These are phyloP conservation scores for Isatis tinctoria DNA, from an alignment of 345 rosid genomes.

Conservation along the genomic window DNA sequence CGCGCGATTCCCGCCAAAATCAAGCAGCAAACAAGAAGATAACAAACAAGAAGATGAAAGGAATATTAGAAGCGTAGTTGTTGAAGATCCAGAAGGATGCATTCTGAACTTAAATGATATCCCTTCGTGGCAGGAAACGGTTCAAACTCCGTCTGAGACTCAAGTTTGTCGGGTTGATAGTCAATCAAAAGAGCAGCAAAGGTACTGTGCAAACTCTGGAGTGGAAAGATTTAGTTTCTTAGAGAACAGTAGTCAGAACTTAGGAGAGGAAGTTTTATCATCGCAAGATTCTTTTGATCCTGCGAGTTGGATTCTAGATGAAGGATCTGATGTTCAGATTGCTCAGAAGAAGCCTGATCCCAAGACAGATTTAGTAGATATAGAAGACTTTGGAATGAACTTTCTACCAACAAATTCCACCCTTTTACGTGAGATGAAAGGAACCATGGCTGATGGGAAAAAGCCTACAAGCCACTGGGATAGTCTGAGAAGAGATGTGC, in stretches of 20 bases:
- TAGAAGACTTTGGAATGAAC: slow-evolving; percentile 33
- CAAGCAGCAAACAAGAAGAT: slow-evolving; percentile 29
- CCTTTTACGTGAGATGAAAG: slow-evolving; percentile 43
- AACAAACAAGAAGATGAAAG: slow-evolving; percentile 24
- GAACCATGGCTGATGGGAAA: slow-evolving; percentile 38
- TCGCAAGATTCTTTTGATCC: slow-evolving; percentile 69
- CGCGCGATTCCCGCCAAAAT: slow-evolving; percentile 65
- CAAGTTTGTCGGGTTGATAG: slow-evolving; percentile 38
- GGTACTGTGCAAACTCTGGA: slow-evolving; percentile 34
- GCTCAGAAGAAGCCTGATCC: slow-evolving; percentile 15
- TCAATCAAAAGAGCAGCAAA: slow-evolving; percentile 38
- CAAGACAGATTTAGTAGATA: slow-evolving; percentile 33
- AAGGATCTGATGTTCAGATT: slow-evolving; percentile 24
- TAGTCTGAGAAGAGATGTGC: slow-evolving; percentile 53
- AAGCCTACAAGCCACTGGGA: slow-evolving; percentile 73
- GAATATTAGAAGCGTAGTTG: slow-evolving; percentile 28
- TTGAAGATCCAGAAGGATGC: slow-evolving; percentile 61
- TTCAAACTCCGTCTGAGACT: slow-evolving; percentile 28
- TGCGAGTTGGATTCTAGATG: slow-evolving; percentile 22
- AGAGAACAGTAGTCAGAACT: slow-evolving; percentile 42
- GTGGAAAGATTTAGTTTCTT: slow-evolving; percentile 39
- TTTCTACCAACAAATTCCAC: slow-evolving; percentile 15
- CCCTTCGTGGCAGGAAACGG: slow-evolving; percentile 42
- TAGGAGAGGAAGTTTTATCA: slow-evolving; percentile 66
- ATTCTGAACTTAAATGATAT: slow-evolving; percentile 32